Conservation (phyloP, 2,329 filamentous ascomycete species). For the Fusarium domesticum region DNA sequence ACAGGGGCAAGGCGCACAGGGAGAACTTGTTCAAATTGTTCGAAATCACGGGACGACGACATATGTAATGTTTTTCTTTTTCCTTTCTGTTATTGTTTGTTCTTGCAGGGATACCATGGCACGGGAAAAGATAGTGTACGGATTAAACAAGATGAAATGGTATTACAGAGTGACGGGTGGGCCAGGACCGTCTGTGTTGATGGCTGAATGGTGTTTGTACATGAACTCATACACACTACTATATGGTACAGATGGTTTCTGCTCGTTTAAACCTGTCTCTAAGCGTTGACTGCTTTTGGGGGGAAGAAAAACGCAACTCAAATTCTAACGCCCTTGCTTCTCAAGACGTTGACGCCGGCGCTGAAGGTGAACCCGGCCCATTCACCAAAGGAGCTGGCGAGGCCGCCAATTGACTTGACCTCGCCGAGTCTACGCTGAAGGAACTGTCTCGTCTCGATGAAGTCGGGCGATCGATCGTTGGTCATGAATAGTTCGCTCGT, state of each 20-base stretch:
- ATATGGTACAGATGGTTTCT: not conserved
- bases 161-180: not conserved
- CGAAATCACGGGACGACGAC: not conserved
- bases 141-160: constrained; percentile 1
- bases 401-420: constrained; percentile 58
- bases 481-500: constrained; percentile 92
- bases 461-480: constrained; percentile 72
- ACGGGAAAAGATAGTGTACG: constrained; percentile 1
- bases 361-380: constrained; percentile 81
- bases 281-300: not conserved
- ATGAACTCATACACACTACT: not conserved
- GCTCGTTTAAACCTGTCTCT: not conserved
- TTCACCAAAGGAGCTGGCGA: constrained; percentile 62
- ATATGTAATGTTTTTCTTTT: not conserved
- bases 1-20: constrained; percentile 6
- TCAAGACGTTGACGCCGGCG: constrained; percentile 74
- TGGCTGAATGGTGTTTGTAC: not conserved
- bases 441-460: constrained; percentile 75
- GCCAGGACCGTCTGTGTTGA: not conserved
- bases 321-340: constrained; percentile 84
- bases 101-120: not conserved
- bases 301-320: constrained; percentile 37
- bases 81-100: not conserved
- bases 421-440: constrained; percentile 73
- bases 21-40: not conserved